Evolutionary conservation across 768 basidiomycete species (phyloP), one percentile per base, ranked within the genome.

Genomic region (Podaxis sp.): DNA sequence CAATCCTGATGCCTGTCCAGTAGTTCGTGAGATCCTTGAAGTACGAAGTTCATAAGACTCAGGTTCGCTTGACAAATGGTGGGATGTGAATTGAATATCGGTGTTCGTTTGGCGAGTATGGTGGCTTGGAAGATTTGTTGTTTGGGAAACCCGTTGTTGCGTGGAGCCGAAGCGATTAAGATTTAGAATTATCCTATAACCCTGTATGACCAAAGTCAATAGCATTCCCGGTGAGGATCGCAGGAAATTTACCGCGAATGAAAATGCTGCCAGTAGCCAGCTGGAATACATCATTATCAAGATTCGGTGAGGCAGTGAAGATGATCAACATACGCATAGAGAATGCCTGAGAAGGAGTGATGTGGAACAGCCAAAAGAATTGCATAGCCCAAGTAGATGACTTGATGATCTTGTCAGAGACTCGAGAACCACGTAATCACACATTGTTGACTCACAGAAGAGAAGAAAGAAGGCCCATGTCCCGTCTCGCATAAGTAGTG

Each of bases 401-500:
- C 58, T 60, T 26, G 8, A 11, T 12, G 12, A 56, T 28, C 20
- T 24, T 22, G 37, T 38, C 11, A 56, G 24, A 22, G 11, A 46
- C n/a, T 46, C 8, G 7, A 13, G 5, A 40, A 15, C 8, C 36
- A 37, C 8, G 36, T 24, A 26, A 24, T 7, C 54, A 40, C 38
- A 20, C 33, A 22, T 6, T 15, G 6, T 20, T 15, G 10, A 61
- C 69, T 59, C 64, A 82, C 82, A 58, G 62, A 80, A 78, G 8
- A 82, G 64, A 2, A 77, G 51, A 36, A 78, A 49, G 67, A 79
- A 82, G 1, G 79, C 77, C 72, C 78, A 77, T 2, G 77, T 75
- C 6, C 82, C 77, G 67, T 84, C 82, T n/a, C 77, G 75, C 67
- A 80, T 71, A 13, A 83, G 70, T 50, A 82, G 65, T 4, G 72